Conservation (phyloP, 305 asterid genomes). For the Fraxinus greggii region DNA sequence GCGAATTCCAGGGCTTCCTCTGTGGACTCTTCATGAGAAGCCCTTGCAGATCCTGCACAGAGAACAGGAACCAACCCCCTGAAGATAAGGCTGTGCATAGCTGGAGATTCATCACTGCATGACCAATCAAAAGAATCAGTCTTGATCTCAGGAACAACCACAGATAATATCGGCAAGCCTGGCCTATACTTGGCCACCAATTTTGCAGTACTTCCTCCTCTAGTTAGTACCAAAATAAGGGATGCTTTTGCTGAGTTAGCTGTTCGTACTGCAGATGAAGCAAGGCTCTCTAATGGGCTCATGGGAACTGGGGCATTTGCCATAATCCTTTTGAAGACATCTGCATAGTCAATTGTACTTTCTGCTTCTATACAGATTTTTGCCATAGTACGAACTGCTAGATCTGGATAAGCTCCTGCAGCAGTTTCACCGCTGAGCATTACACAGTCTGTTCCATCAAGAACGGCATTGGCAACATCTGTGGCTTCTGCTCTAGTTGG, state of each 20-base stretch:
- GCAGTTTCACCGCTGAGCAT: slow-evolving; percentile 58
- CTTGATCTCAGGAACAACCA: slow-evolving; percentile 47
- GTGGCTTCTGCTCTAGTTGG: slow-evolving; percentile 54
- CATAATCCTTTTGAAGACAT: slow-evolving; percentile 42
- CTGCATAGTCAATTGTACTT: slow-evolving; percentile 42
- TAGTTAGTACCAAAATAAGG: slow-evolving; percentile 43
- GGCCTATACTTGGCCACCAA: slow-evolving; percentile 50
- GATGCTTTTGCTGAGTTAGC: slow-evolving; percentile 47
- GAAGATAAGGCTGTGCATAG: slow-evolving; percentile 44
- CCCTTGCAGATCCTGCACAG: slow-evolving; percentile 48
- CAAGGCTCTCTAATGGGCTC: slow-evolving; percentile 53
- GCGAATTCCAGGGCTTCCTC: slow-evolving; percentile 48
- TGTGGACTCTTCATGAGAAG: slow-evolving; percentile 47
- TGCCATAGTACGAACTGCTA: slow-evolving; percentile 51
- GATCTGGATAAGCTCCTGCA: slow-evolving; percentile 56
- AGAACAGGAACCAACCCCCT: slow-evolving; percentile 46
- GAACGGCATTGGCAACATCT: slow-evolving; percentile 54
- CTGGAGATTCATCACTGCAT: slow-evolving; percentile 51
- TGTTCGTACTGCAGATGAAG: slow-evolving; percentile 47
- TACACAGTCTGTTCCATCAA: slow-evolving; percentile 54
- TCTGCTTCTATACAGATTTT: slow-evolving; percentile 47
- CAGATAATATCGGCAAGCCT: slow-evolving; percentile 46
- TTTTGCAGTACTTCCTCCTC: slow-evolving; percentile 53
- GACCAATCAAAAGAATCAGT: slow-evolving; percentile 53
- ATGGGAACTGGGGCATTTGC: slow-evolving; percentile 49